Evolutionary conservation across 1,284 basidiomycete genomes (phyloP).

Genomic region (Marasmius fiardii): DNA sequence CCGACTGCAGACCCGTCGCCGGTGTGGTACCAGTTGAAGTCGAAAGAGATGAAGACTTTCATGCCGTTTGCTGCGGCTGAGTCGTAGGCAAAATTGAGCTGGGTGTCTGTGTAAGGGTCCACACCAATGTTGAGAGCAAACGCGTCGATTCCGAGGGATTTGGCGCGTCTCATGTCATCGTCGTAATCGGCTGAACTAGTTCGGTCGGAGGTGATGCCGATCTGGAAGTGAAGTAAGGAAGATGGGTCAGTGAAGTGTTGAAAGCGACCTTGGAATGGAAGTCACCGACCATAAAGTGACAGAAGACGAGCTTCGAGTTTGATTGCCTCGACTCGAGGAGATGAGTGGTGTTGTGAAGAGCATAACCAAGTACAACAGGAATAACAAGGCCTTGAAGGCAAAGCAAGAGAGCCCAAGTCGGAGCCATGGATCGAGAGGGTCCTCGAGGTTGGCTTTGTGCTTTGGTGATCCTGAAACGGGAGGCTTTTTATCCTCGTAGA

Average conservation of each 20-base stretch:
- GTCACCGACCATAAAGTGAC: slow-evolving; percentile 19
- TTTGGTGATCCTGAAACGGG: neutral
- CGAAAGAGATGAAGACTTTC: slow-evolving; percentile 34
- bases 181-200: slow-evolving; percentile 20
- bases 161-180: slow-evolving; percentile 27
- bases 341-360: neutral
- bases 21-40: slow-evolving; percentile 22
- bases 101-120: slow-evolving; percentile 25
- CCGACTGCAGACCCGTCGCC: slow-evolving; percentile 17
- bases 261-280: too few species aligned
- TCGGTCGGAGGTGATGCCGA: slow-evolving; percentile 19
- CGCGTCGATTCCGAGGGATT: slow-evolving; percentile 25
- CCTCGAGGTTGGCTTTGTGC: neutral
- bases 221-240: slow-evolving; percentile 6
- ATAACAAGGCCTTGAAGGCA: neutral
- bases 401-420: neutral
- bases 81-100: slow-evolving; percentile 25
- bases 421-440: neutral
- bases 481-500: too few species aligned
- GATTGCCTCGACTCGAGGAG: neutral
- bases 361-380: neutral
- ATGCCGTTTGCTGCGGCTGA: slow-evolving; percentile 27
- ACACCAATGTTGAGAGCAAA: slow-evolving; percentile 23
- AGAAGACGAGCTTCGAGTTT: slow-evolving; percentile 15
- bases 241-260: neutral